These are phyloP conservation scores for Suillus variegatus DNA, from an alignment of 768 basidiomycete genomes.

Conservation along the genomic window DNA sequence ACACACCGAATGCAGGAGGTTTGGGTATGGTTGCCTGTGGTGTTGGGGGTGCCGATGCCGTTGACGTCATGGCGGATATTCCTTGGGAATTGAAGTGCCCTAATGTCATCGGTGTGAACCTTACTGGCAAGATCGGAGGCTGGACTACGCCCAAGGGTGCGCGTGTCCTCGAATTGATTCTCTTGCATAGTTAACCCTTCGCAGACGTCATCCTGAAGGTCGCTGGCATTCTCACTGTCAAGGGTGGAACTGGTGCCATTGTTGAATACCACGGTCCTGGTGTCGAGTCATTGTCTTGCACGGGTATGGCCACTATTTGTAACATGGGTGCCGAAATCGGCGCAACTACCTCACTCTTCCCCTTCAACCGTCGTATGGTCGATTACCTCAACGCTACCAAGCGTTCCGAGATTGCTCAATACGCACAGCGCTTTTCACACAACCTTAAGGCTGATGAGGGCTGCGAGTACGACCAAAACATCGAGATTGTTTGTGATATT, in stretches of 20 bases:
- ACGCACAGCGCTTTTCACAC: constrained; percentile 86
- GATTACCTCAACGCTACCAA: constrained; percentile 96
- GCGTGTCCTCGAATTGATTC: constrained; percentile 14
- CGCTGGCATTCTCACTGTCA: constrained; percentile 97
- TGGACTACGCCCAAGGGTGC: constrained; percentile 98
- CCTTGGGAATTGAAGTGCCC: constrained; percentile 99
- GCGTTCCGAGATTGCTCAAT: constrained; percentile 82
- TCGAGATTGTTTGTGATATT: constrained; percentile 74
- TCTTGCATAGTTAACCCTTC: constrained; percentile 5
- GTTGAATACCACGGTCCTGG: constrained; percentile 96
- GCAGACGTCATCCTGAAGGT: constrained; percentile 98
- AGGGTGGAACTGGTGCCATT: constrained; percentile 98
- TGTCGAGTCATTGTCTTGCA: constrained; percentile 95
- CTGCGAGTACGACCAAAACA: constrained; percentile 91
- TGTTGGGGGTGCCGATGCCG: constrained; percentile 99
- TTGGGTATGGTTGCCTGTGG: constrained; percentile 99
- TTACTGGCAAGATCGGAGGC: constrained; percentile 91
- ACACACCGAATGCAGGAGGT: constrained; percentile 99
- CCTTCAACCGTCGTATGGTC: constrained; percentile 94
- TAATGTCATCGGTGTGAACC: constrained; percentile 97
- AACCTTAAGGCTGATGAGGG: constrained; percentile 87
- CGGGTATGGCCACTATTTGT: constrained; percentile 99
- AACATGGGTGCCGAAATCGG: constrained; percentile 99
- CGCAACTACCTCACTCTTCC: constrained; percentile 98
- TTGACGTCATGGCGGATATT: constrained; percentile 97